Conservation (phyloP, 2,329 filamentous ascomycete genomes). For the Fusarium subglutinans region DNA sequence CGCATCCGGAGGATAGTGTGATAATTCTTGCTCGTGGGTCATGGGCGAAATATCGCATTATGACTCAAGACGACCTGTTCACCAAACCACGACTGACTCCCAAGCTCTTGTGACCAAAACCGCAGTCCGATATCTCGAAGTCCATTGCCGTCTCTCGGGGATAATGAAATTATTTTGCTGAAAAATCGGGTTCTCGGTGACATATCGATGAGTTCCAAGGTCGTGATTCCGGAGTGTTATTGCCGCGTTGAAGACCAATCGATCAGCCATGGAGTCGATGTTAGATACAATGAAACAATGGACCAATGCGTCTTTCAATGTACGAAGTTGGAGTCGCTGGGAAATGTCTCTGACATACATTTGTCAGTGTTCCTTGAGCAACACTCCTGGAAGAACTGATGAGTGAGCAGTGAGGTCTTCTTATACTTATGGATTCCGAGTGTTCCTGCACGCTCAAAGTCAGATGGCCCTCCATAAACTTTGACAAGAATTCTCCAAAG, state of each 20-base stretch:
- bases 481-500: conserved; percentile 33
- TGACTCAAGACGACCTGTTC: conserved; percentile 1
- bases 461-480: conserved; percentile 28
- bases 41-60: neutral
- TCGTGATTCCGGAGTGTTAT: neutral
- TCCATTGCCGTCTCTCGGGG: neutral
- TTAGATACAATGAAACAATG: neutral
- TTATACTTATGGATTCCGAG: conserved; percentile 18
- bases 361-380: neutral
- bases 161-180: neutral
- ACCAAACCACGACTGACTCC: neutral
- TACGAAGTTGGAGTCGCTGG: neutral
- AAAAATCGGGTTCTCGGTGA: neutral
- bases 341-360: no score
- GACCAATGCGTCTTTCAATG: neutral
- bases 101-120: conserved; percentile 10
- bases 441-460: conserved; percentile 4
- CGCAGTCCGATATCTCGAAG: neutral
- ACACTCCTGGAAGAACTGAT: no score
- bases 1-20: neutral
- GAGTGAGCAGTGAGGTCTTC: conserved; percentile 4
- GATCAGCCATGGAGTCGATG: neutral
- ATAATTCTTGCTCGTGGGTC: conserved; percentile 21
- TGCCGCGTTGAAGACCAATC: neutral
- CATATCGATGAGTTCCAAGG: conserved; percentile 2